A percentile compares a stretch with the other conserved stretches of the same genome.
Evolutionary conservation across 345 rosid species (phyloP).

Genomic region (Nasturtium officinale): DNA sequence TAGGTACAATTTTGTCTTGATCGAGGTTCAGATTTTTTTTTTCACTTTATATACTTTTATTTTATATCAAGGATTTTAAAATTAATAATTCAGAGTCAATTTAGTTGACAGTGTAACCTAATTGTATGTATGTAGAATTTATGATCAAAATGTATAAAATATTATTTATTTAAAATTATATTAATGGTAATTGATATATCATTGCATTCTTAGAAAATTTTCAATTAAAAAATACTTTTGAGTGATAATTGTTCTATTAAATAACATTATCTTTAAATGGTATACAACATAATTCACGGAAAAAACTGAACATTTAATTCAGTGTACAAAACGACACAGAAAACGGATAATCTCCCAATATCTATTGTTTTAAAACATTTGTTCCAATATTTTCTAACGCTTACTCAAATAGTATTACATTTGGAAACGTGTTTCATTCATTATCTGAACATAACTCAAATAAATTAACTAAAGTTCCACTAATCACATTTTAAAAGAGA

Average conservation of each 20-base stretch:
- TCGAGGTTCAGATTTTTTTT: background rate
- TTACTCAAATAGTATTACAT: too few species aligned
- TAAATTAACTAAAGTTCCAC: background rate
- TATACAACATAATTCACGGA: background rate
- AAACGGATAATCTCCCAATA: background rate
- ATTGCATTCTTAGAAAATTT: background rate
- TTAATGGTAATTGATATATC: background rate
- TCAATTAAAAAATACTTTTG: background rate
- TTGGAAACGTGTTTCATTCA: slow-evolving; percentile 9
- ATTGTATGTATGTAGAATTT: background rate
- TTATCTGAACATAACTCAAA: slow-evolving; percentile 8
- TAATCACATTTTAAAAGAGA: background rate
- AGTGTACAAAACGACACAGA: slow-evolving; percentile 15
- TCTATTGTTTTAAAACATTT: background rate
- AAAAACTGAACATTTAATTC: background rate
- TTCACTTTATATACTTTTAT: background rate
- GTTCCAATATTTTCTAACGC: background rate
- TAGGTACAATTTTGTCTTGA: slow-evolving; percentile 8
- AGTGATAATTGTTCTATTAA: background rate
- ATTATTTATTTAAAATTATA: background rate
- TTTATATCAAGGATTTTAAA: background rate
- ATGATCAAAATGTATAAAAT: background rate
- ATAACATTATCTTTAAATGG: background rate
- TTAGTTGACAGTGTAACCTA: background rate
- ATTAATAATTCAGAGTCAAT: background rate